Conservation (phyloP, 768 basidiomycete species). For the Favolaschia claudopus region DNA sequence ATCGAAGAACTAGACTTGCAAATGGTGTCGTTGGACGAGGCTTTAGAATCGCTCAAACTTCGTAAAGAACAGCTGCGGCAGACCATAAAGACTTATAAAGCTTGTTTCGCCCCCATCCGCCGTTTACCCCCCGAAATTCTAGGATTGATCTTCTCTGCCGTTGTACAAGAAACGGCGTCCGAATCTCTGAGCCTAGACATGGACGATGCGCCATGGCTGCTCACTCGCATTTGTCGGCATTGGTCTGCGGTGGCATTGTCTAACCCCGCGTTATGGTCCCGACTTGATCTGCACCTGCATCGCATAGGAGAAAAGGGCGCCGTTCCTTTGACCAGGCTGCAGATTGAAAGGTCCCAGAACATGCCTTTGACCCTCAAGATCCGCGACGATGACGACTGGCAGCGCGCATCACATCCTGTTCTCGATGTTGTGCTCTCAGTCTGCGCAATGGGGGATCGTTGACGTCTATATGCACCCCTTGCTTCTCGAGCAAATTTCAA, state of each 20-base stretch:
- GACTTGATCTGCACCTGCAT: constrained; percentile 1
- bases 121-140: constrained; percentile 8
- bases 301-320: background rate
- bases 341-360: background rate
- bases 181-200: background rate
- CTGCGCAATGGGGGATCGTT: background rate
- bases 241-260: constrained; percentile 7
- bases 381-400: background rate
- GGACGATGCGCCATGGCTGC: constrained; percentile 4
- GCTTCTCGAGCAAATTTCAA: background rate
- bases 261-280: constrained; percentile 9
- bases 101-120: constrained; percentile 1
- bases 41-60: no score
- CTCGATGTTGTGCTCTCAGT: background rate
- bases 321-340: background rate
- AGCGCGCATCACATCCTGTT: background rate
- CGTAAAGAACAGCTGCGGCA: no score
- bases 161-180: background rate
- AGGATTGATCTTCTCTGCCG: constrained; percentile 6
- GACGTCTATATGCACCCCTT: background rate
- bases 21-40: no score
- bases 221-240: constrained; percentile 1
- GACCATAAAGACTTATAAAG: no score
- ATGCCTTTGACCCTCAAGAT: constrained; percentile 1
- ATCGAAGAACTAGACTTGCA: no score